These are phyloP conservation scores for Vitis labrusca DNA, from an alignment of 164 flowering plant genomes.

Conservation along the genomic window DNA sequence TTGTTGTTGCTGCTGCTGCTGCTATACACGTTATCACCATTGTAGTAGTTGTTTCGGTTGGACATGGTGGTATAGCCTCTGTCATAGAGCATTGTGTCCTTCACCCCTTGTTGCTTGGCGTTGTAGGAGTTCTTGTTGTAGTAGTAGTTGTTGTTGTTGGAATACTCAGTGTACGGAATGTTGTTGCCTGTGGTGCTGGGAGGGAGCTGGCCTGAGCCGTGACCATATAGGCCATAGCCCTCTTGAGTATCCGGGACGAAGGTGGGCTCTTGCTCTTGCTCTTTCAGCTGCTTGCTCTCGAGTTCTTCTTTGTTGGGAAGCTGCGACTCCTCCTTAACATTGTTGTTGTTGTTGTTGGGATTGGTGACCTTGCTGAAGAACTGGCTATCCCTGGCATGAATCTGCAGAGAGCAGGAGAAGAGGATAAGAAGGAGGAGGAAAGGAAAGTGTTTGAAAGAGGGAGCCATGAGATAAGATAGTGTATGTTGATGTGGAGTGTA, in stretches of 20 bases:
- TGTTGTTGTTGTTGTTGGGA: constrained; percentile 18
- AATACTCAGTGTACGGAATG: constrained; percentile 2
- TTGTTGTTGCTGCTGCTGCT: no score
- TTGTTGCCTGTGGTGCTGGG: constrained; percentile 16
- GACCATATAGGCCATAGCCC: constrained; percentile 59
- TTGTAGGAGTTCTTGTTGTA: constrained; percentile 15
- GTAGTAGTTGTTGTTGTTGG: constrained; percentile 5
- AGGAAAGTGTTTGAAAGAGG: constrained; percentile 23
- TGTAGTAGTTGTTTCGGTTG: constrained; percentile 13
- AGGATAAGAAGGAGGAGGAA: constrained; percentile 33
- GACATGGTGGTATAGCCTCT: constrained; percentile 4
- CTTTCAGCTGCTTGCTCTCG: not conserved
- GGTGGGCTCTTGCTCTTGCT: constrained; percentile 26
- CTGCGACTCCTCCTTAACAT: constrained; percentile 7
- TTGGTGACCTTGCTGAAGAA: constrained; percentile 51
- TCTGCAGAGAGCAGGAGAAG: constrained; percentile 24
- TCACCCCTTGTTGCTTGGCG: constrained; percentile 13
- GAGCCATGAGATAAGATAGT: constrained; percentile 26
- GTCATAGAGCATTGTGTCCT: constrained; percentile 8
- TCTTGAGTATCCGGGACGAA: constrained; percentile 36
- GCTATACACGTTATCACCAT: constrained; percentile 5
- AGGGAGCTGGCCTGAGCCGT: constrained; percentile 27
- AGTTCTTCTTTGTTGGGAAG: constrained; percentile 3
- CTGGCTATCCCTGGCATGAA: constrained; percentile 54
- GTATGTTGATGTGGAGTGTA: not conserved